Base-by-base conservation (phyloP, 2,329 filamentous ascomycete species). In the Botrytis pseudocinerea region DNA sequence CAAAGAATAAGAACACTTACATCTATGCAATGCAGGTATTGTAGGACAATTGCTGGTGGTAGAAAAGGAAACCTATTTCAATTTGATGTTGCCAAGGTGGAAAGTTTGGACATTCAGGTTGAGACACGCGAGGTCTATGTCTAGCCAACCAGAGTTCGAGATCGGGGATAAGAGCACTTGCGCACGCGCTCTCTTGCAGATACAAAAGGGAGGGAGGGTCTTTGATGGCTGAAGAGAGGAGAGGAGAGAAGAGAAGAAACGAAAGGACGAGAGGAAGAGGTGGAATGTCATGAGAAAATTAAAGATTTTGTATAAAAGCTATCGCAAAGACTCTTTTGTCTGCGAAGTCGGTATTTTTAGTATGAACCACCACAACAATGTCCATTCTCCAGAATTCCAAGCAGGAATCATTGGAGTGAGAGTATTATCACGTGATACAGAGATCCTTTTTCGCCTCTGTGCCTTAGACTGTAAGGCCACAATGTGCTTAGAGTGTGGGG, bases 81-180 rank as follows among this genome's bases (percentile, higher is more conserved):
- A 54, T 69, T 74, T 72, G 76, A 75, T 73, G 75, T 71, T 76
- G 77, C 76, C 76, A 78, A 77, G 64, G 71, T 74, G 74, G 78
- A 79, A 79, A 78, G 74, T 78, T 79, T 78, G 75, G 75, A 72
- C 61, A 44, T 66, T 38, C 40, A 63, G 69, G 40, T 68, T 69
- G 40, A 68, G 59, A 71, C 69, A 71, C 69, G 69, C 69, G 59
- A 71, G 69, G 44, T 71, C 9, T 64, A 46, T 40, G 25, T 40
- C 51, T 12, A 65, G 32, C 69, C 69, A 71, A 71, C 46, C 59
- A 64, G 69, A 14, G 44, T 54, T 38, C 59, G 25, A 73, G 54
- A 70, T 70, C 44, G 68, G 54, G 40, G 54, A 61, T 63, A 46
- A 61, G 54, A 70, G 57, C 69, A 48, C 28, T 44, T 46, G 69